Percentiles rank a stretch among this genome's conserved stretches.
Evolutionary conservation across 176 grass and related monocot species (phyloP).

Genomic region (Eleusine indica): DNA sequence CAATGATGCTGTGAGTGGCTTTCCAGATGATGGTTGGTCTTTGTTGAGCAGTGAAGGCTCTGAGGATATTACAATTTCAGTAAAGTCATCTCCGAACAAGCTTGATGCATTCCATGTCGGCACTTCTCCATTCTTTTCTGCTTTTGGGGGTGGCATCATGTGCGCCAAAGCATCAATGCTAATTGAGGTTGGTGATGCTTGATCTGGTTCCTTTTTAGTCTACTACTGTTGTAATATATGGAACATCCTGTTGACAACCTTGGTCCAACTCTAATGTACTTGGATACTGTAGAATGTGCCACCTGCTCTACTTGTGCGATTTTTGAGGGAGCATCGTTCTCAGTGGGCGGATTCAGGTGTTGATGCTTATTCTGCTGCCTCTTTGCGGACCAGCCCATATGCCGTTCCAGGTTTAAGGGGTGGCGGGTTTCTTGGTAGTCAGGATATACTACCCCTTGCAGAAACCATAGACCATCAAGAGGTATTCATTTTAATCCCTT

Average conservation of each 20-base stretch:
- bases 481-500: slow-evolving; percentile 29
- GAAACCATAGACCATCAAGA: slow-evolving; percentile 92
- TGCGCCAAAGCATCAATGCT: slow-evolving; percentile 99
- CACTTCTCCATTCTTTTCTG: slow-evolving; percentile 63
- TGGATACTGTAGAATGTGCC: slow-evolving; percentile 77
- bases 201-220: slow-evolving; percentile 10
- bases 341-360: slow-evolving; percentile 96
- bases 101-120: slow-evolving; percentile 65
- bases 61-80: slow-evolving; percentile 83
- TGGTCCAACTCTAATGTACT: background rate
- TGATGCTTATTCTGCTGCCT: slow-evolving; percentile 88
- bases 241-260: background rate
- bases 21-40: slow-evolving; percentile 94
- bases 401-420: slow-evolving; percentile 75
- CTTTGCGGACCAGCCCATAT: slow-evolving; percentile 69
- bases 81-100: slow-evolving; percentile 83
- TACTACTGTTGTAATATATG: background rate
- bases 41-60: slow-evolving; percentile 71
- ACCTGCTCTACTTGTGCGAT: slow-evolving; percentile 83
- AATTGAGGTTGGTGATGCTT: slow-evolving; percentile 61
- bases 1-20: slow-evolving; percentile 96
- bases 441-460: slow-evolving; percentile 80
- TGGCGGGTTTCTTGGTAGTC: slow-evolving; percentile 74
- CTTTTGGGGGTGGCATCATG: slow-evolving; percentile 71
- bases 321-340: slow-evolving; percentile 94